Evolutionary conservation across 1,284 basidiomycete species (phyloP).

Genomic region (Fomitopsis palustris): DNA sequence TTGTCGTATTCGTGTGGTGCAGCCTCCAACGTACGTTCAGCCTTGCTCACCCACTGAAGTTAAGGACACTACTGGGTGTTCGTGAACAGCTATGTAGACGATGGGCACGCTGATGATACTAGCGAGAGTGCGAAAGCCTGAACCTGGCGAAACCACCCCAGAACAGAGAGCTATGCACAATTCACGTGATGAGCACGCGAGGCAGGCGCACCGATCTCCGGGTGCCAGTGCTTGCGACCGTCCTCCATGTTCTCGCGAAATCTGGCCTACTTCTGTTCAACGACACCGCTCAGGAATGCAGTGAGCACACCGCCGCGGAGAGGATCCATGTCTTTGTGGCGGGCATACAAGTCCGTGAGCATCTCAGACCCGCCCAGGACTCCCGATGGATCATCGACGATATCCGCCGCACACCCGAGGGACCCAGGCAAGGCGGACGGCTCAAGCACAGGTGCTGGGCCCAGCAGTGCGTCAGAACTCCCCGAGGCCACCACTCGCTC

Average conservation of each 20-base stretch:
- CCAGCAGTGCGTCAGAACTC: constrained; percentile 4
- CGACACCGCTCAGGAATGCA: neutral
- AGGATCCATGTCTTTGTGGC: constrained; percentile 2
- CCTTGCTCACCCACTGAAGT: no score
- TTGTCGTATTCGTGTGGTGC: neutral
- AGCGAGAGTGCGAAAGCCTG: neutral
- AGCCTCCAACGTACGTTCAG: neutral
- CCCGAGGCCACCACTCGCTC: constrained; percentile 8
- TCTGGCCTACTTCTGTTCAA: constrained; percentile 1
- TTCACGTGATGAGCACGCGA: neutral
- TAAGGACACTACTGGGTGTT: no score
- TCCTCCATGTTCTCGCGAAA: constrained; percentile 16
- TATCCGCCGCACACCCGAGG: constrained; percentile 30
- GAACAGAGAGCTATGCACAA: neutral
- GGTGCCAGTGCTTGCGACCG: neutral
- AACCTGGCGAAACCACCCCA: neutral
- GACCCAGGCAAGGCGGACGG: constrained; percentile 21
- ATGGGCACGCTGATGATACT: no score
- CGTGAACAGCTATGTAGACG: no score
- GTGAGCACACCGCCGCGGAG: neutral
- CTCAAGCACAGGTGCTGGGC: constrained; percentile 2
- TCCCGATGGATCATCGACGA: constrained; percentile 10
- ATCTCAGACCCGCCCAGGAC: constrained; percentile 21
- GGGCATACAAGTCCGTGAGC: constrained; percentile 11
- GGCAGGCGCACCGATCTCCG: neutral